phyloP scores from a whole-genome alignment of 495 filamentous ascomycete genomes.

The Umbilicaria muhlenbergii region DNA sequence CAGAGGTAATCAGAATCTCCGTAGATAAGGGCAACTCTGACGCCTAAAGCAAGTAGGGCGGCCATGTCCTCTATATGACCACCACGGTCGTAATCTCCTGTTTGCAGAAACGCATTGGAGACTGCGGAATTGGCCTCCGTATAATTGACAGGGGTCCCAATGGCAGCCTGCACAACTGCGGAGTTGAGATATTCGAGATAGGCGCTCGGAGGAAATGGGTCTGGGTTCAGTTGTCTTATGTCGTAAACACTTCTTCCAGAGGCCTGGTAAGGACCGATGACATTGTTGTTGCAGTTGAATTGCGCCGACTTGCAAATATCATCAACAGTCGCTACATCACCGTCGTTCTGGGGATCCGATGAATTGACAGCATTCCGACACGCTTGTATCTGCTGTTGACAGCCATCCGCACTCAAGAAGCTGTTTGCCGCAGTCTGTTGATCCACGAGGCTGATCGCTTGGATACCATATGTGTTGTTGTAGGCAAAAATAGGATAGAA shows the following conservation, averaged over 20 bases:
- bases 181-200: constrained; percentile 19
- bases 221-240: constrained; percentile 15
- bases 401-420: constrained; percentile 33
- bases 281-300: constrained; percentile 26
- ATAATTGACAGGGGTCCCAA: constrained; percentile 15
- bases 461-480: constrained; percentile 29
- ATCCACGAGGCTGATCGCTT: constrained; percentile 18
- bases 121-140: constrained; percentile 11
- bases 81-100: constrained; percentile 33
- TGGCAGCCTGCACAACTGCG: constrained; percentile 13
- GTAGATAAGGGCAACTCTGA: constrained; percentile 24
- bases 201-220: constrained; percentile 16
- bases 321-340: constrained; percentile 30
- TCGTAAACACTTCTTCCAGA: constrained; percentile 25
- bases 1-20: constrained; percentile 46
- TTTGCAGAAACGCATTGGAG: constrained; percentile 10
- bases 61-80: constrained; percentile 32
- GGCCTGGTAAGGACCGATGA: constrained; percentile 29
- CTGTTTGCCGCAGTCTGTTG: constrained; percentile 20
- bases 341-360: constrained; percentile 29
- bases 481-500: constrained; percentile 24
- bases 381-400: constrained; percentile 31
- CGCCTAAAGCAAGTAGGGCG: constrained; percentile 32
- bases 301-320: constrained; percentile 28
- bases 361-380: constrained; percentile 28